Evolutionary conservation across 208 protist genomes (phyloP).

Genomic region (Polymyxa betae): DNA sequence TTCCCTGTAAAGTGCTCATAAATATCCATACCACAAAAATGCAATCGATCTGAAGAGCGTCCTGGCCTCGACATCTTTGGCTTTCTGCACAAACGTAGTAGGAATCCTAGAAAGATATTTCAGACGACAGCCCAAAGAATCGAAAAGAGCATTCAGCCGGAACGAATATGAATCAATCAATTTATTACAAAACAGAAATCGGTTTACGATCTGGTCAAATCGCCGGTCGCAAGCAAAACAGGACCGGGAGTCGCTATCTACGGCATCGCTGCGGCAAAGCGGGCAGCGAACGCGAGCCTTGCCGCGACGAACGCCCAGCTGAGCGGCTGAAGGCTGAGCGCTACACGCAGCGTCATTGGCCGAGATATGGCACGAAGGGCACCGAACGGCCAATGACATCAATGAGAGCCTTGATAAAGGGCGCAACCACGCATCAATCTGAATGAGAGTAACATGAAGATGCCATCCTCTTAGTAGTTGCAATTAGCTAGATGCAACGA

Average conservation of each 20-base stretch:
- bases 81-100: not conserved
- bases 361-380: not conserved
- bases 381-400: conserved; percentile 13
- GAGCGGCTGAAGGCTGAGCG: not conserved
- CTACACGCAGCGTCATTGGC: not conserved
- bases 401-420: too few species aligned
- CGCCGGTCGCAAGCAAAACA: not conserved
- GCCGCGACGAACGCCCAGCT: not conserved
- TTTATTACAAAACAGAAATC: too few species aligned
- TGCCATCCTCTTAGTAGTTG: too few species aligned
- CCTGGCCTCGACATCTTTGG: not conserved
- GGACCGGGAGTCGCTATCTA: not conserved
- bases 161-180: too few species aligned
- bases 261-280: conserved; percentile 21
- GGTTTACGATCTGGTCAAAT: not conserved
- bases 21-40: conserved; percentile 9
- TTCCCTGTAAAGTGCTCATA: too few species aligned
- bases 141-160: too few species aligned
- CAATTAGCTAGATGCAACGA: too few species aligned
- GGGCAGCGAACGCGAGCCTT: conserved; percentile 26
- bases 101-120: not conserved
- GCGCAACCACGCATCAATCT: too few species aligned
- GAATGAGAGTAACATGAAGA: too few species aligned
- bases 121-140: not conserved
- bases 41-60: conserved; percentile 9